Evolutionary conservation across 495 filamentous ascomycete genomes (phyloP).

Genomic region (Aspergillus wentii): DNA sequence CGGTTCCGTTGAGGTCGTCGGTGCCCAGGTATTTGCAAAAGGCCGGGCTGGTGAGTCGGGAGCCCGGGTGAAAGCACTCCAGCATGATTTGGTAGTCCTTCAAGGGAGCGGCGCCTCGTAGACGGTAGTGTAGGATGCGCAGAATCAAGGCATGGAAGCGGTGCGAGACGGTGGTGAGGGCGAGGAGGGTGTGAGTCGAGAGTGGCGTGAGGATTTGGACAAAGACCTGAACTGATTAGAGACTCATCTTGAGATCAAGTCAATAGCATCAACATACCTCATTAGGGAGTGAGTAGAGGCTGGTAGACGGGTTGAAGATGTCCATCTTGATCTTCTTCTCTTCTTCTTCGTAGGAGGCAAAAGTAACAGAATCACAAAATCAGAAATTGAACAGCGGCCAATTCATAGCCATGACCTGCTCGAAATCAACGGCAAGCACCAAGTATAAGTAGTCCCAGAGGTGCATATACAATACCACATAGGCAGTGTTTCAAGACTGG

Average conservation of each 20-base stretch:
- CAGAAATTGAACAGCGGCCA: too few relatives aligned
- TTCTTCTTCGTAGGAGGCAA: too few relatives aligned
- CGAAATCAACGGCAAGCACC: too few relatives aligned
- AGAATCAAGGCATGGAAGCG: constrained; percentile 63
- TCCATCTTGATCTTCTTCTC: constrained; percentile 11
- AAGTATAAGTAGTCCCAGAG: too few relatives aligned
- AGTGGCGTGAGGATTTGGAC: constrained; percentile 58
- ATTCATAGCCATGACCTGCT: too few relatives aligned
- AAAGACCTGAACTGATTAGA: constrained; percentile 54
- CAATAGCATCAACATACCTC: constrained; percentile 27
- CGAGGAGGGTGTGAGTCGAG: constrained; percentile 55
- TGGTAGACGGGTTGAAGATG: background rate
- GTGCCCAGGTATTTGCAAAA: constrained; percentile 66
- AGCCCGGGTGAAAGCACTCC: constrained; percentile 71
- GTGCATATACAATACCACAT: too few relatives aligned
- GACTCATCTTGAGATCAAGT: background rate
- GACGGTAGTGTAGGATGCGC: constrained; percentile 62
- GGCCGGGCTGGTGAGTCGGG: constrained; percentile 62
- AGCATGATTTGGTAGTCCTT: constrained; percentile 62
- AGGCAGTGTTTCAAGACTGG: too few relatives aligned
- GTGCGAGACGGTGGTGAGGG: constrained; percentile 54
- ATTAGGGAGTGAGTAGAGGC: constrained; percentile 44
- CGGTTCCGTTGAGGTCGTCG: constrained; percentile 48
- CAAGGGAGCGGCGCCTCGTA: constrained; percentile 51
- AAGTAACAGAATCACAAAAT: too few relatives aligned